Base-by-base conservation (phyloP, 192 early-diverging fungal genomes). In the Entrophospora sp. region DNA sequence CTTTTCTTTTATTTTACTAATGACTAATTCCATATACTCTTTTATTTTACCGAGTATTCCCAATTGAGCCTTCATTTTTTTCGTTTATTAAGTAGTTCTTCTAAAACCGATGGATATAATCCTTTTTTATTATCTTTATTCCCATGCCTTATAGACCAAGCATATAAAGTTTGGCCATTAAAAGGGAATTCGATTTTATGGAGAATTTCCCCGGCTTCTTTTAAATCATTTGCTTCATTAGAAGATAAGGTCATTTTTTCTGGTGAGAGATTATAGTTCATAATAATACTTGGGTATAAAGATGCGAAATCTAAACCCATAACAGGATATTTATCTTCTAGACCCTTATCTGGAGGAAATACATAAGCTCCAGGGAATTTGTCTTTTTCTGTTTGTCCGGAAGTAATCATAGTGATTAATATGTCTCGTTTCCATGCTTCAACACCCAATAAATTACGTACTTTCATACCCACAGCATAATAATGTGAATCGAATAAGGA, bases 271-370 rank as follows among this genome's bases (percentile, higher is more conserved):
- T 53, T 53, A 24, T 53, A 53, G 27, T 5, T 10, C 27, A 53
- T 53, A 4, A 53, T 53, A 24, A 53, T 18, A 2, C 51, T 59
- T 36, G 35, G 57, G 20, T 59, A 59, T 59, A 59, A 59, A 59
- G 57, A 59, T 59, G 20, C 57, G 38, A 59, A 59, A 40, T 59
- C 20, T 35, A 59, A 22, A 18, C 35, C 37, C 5, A 24, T 59
- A 6, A 53, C 51, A 25, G 51, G 22, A 16, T 25, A 25, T 27
- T 27, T 25, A 0, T 18, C 24, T 27, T 53, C 51, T 9, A 25
- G 2, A n/a, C 51, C 24, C 14, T 53, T 53, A 25, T 53, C 27
- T 25, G 27, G 24, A 0, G 24, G 22, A 53, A 53, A 53, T 1
- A 53, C 27, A 9, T 53, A 53, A 1, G 51, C 9, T 0, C 9